Percentiles rank a stretch among this genome's conserved stretches.
phyloP scores from a whole-genome alignment of 2,329 filamentous ascomycete genomes.

The Biscogniauxia sp. region DNA sequence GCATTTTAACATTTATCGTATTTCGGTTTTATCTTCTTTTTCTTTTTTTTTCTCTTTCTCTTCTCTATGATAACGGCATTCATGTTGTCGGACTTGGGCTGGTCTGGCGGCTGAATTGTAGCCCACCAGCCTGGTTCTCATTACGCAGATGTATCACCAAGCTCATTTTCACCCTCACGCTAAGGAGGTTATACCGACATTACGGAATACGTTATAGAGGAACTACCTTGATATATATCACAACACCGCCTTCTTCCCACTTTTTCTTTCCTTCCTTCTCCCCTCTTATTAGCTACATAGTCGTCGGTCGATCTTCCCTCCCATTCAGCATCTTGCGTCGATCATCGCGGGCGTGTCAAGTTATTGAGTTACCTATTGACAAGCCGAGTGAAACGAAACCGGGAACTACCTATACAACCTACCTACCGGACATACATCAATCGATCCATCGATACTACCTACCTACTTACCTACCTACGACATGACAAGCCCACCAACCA shows the following conservation, averaged over 20 bases:
- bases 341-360: neutral
- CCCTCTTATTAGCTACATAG: neutral
- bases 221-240: neutral
- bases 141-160: neutral
- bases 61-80: neutral
- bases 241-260: neutral
- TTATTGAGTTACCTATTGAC: neutral
- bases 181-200: neutral
- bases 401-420: neutral
- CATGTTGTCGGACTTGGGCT: too few relatives aligned
- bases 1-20: neutral
- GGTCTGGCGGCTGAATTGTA: constrained; percentile 1
- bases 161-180: neutral
- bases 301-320: neutral
- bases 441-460: too few relatives aligned
- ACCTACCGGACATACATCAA: too few relatives aligned
- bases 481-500: neutral
- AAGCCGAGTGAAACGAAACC: neutral
- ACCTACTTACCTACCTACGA: neutral
- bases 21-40: too few relatives aligned
- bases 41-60: too few relatives aligned
- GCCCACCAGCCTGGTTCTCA: neutral
- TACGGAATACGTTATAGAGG: too few relatives aligned
- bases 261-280: neutral
- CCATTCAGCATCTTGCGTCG: neutral